phyloP scores from a whole-genome alignment of 192 early-diverging fungal genomes.

The Rhizophlyctis rosea region DNA sequence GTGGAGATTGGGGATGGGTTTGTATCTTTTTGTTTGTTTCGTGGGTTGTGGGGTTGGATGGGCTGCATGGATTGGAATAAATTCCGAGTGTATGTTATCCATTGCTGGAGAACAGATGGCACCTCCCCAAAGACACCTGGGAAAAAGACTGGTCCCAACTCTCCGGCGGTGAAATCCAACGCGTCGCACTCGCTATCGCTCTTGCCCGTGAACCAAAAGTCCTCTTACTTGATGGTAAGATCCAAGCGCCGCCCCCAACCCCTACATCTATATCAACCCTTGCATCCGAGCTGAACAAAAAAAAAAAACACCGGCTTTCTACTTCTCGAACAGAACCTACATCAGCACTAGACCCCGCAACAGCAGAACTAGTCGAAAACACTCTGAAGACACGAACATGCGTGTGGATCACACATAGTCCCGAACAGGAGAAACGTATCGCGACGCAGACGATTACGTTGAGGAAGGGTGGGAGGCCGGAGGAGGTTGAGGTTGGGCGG shows the following conservation, averaged over 20 bases:
- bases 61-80: no score
- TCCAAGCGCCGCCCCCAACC: background rate
- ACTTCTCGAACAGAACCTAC: slow-evolving; percentile 65
- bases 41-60: slow-evolving; percentile 18
- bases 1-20: background rate
- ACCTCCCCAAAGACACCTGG: slow-evolving; percentile 64
- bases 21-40: background rate
- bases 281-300: background rate
- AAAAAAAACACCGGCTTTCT: background rate
- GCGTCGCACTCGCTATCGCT: slow-evolving; percentile 76
- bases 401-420: slow-evolving; percentile 77
- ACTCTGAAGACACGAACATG: slow-evolving; percentile 63
- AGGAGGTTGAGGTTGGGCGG: background rate
- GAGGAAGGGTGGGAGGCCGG: background rate
- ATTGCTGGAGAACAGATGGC: slow-evolving; percentile 58
- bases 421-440: slow-evolving; percentile 28
- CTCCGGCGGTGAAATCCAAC: slow-evolving; percentile 85
- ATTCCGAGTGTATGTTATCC: no score
- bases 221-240: slow-evolving; percentile 73
- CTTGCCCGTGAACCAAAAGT: slow-evolving; percentile 71
- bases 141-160: slow-evolving; percentile 71
- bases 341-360: slow-evolving; percentile 73
- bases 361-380: slow-evolving; percentile 67
- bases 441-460: slow-evolving; percentile 13
- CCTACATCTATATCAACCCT: background rate